These are phyloP conservation scores for Oropetium thomaeum DNA, from an alignment of 176 grass and related monocot genomes.

Conservation along the genomic window DNA sequence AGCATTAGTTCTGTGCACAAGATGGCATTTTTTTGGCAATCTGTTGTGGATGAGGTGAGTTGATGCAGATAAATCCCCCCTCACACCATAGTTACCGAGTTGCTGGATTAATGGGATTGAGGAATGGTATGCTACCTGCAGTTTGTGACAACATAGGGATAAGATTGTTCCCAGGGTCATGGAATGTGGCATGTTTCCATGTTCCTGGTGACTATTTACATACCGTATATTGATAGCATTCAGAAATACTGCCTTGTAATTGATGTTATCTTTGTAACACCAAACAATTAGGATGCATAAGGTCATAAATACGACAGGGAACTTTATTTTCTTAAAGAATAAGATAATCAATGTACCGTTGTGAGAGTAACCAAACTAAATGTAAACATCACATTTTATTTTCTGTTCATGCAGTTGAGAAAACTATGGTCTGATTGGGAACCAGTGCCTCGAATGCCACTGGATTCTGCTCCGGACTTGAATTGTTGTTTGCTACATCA, in stretches of 20 bases:
- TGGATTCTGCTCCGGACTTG: slow-evolving; percentile 73
- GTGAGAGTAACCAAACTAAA: slow-evolving; percentile 4
- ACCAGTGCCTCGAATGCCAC: slow-evolving; percentile 76
- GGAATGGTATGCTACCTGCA: background rate
- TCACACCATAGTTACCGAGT: background rate
- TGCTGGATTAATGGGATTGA: background rate
- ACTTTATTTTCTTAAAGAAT: slow-evolving; percentile 20
- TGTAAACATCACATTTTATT: slow-evolving; percentile 18
- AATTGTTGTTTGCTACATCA: slow-evolving; percentile 95
- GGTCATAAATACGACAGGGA: slow-evolving; percentile 17
- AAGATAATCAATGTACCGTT: background rate
- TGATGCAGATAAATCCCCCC: slow-evolving; percentile 10
- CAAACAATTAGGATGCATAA: slow-evolving; percentile 28
- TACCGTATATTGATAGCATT: background rate
- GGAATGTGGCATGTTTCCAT: background rate
- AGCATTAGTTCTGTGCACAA: slow-evolving; percentile 78
- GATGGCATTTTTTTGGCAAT: slow-evolving; percentile 83
- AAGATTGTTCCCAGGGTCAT: background rate
- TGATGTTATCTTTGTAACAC: background rate
- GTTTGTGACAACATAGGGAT: background rate
- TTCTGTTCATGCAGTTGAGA: slow-evolving; percentile 70
- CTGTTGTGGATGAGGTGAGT: slow-evolving; percentile 62
- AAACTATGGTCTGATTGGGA: slow-evolving; percentile 82
- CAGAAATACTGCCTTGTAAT: background rate
- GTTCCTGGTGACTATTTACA: background rate